Evolutionary conservation across 164 flowering plant genomes (phyloP).

Genomic region (Magnolia sinica): DNA sequence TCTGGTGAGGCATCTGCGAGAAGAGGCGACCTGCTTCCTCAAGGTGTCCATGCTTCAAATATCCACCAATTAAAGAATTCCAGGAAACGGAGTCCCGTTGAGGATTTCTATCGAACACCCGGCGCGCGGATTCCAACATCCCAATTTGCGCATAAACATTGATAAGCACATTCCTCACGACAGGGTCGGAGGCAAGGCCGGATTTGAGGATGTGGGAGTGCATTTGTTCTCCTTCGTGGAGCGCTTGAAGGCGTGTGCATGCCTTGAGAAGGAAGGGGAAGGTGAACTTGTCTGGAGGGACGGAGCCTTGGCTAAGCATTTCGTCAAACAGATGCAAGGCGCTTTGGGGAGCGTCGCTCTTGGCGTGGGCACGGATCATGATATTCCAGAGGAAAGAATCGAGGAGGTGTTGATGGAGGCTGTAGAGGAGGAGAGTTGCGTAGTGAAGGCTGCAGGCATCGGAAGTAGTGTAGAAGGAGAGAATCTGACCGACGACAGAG

Average conservation of each 20-base stretch:
- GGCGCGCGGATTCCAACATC: background rate
- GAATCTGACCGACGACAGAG: background rate
- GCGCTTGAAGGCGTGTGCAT: constrained; percentile 1
- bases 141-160: constrained; percentile 3
- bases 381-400: constrained; percentile 8
- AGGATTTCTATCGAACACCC: background rate
- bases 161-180: constrained; percentile 5
- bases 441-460: background rate
- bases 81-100: constrained; percentile 2
- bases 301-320: background rate
- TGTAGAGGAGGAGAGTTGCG: background rate
- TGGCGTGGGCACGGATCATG: background rate
- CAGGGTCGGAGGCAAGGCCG: background rate
- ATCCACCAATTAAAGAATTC: constrained; percentile 9
- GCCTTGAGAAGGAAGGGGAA: constrained; percentile 8
- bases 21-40: constrained; percentile 6
- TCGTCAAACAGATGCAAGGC: background rate
- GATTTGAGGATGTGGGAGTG: background rate
- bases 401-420: background rate
- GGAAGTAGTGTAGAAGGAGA: background rate
- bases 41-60: background rate
- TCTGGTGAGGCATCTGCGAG: constrained; percentile 3
- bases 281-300: constrained; percentile 7
- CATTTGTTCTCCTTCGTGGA: constrained; percentile 1
- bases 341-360: background rate